These are phyloP conservation scores for Grifola frondosa DNA, from an alignment of 1,284 basidiomycete genomes.

Conservation along the genomic window DNA sequence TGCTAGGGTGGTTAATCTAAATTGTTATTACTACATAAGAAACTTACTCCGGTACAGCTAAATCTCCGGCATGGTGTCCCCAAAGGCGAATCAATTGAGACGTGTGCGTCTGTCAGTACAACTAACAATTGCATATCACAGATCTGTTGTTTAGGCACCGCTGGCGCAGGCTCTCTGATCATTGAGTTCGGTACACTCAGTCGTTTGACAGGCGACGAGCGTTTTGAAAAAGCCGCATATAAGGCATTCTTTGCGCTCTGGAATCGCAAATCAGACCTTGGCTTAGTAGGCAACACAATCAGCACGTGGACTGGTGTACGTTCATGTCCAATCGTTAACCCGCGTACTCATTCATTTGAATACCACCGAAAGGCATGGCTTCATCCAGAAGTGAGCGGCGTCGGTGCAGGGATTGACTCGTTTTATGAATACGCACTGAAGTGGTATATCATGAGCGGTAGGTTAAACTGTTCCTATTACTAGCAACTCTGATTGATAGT, in stretches of 20 bases:
- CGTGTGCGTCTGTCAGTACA: conserved; percentile 53
- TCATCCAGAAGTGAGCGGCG: conserved; percentile 71
- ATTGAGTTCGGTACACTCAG: conserved; percentile 91
- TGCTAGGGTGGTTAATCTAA: conserved; percentile 61
- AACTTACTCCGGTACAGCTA: conserved; percentile 43
- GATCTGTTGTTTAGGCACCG: conserved; percentile 83
- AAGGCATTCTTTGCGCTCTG: conserved; percentile 91
- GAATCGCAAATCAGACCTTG: conserved; percentile 83
- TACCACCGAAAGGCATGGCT: conserved; percentile 56
- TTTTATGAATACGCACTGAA: conserved; percentile 92
- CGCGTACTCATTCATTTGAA: conserved; percentile 5
- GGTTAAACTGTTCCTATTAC: conserved; percentile 21
- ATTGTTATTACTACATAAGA: conserved; percentile 7
- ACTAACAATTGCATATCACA: conserved; percentile 6
- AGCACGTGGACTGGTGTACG: conserved; percentile 76
- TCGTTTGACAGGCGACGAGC: conserved; percentile 81
- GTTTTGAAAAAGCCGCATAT: conserved; percentile 82
- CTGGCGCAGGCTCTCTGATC: conserved; percentile 89
- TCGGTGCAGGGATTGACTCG: conserved; percentile 91
- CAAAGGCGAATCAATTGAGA: conserved; percentile 71
- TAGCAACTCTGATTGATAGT: too few species aligned
- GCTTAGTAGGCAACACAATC: conserved; percentile 86
- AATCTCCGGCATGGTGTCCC: conserved; percentile 74
- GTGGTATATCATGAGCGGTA: conserved; percentile 88
- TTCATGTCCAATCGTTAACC: conserved; percentile 17